phyloP scores from a whole-genome alignment of 345 rosid species.

The Populus ilicifolia region DNA sequence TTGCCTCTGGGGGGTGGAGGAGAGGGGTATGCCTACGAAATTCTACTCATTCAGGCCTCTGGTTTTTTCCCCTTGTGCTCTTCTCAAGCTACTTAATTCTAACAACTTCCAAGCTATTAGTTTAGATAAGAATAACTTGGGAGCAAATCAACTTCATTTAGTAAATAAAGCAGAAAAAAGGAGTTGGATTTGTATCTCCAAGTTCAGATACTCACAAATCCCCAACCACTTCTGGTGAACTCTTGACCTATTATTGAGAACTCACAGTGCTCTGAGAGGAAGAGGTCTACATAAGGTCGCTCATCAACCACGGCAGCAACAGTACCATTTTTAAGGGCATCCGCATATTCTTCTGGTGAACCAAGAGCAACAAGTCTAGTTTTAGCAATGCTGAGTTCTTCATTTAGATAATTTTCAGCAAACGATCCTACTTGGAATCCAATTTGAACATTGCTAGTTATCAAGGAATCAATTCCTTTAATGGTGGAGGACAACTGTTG shows the following conservation, averaged over 20 bases:
- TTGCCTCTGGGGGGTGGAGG: too few relatives aligned
- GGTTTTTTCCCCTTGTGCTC: too few relatives aligned
- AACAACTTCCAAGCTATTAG: background rate
- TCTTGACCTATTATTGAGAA: slow-evolving; percentile 74
- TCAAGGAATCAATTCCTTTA: slow-evolving; percentile 70
- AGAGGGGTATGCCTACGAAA: background rate
- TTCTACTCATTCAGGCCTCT: background rate
- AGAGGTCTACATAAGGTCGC: slow-evolving; percentile 63
- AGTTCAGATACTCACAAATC: slow-evolving; percentile 67
- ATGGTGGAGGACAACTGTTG: slow-evolving; percentile 89
- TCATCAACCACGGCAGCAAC: slow-evolving; percentile 89
- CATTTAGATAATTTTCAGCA: slow-evolving; percentile 67
- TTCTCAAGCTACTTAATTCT: background rate
- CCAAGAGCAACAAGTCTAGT: slow-evolving; percentile 74
- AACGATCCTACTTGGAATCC: slow-evolving; percentile 87
- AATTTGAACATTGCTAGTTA: slow-evolving; percentile 40
- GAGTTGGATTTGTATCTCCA: background rate
- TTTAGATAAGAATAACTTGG: background rate
- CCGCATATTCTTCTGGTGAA: slow-evolving; percentile 70
- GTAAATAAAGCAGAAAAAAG: background rate
- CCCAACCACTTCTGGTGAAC: slow-evolving; percentile 88
- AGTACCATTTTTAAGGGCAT: slow-evolving; percentile 60
- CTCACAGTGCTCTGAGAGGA: slow-evolving; percentile 64
- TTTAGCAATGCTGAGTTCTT: slow-evolving; percentile 68
- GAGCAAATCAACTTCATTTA: background rate